Evolutionary conservation across 2,329 filamentous ascomycete species (phyloP).

Genomic region (Clarireedia hainanense): DNA sequence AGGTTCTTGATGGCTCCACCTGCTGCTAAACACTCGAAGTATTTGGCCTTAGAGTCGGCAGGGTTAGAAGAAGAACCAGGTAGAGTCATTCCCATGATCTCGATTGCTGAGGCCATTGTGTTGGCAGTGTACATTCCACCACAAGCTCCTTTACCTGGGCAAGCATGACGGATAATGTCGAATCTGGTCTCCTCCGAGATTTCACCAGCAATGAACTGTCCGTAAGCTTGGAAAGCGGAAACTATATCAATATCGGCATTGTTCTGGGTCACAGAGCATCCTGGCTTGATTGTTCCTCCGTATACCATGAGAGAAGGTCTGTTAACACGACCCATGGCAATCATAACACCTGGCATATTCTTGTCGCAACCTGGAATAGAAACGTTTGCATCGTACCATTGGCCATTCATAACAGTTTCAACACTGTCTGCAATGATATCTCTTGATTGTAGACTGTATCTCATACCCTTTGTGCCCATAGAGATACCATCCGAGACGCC

Average conservation of each 20-base stretch:
- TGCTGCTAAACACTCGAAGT: conserved; percentile 62
- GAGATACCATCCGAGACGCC: conserved; percentile 96
- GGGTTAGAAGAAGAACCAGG: conserved; percentile 75
- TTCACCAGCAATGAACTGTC: conserved; percentile 85
- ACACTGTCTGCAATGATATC: conserved; percentile 98
- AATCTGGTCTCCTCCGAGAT: conserved; percentile 87
- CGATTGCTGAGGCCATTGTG: conserved; percentile 68
- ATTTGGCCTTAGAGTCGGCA: conserved; percentile 64
- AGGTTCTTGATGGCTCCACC: conserved; percentile 68
- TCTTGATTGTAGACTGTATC: conserved; percentile 86
- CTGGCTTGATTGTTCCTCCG: conserved; percentile 87
- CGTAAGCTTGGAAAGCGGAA: conserved; percentile 96
- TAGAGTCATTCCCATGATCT: conserved; percentile 70
- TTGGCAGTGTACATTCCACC: conserved; percentile 81
- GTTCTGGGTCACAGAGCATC: conserved; percentile 69
- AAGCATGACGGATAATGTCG: conserved; percentile 90
- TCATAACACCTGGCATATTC: conserved; percentile 93
- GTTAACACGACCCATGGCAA: conserved; percentile 93
- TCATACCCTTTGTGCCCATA: conserved; percentile 97
- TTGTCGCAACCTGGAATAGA: conserved; percentile 98
- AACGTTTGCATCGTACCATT: conserved; percentile 98
- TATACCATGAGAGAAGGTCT: conserved; percentile 96
- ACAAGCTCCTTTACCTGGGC: conserved; percentile 75
- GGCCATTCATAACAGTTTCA: conserved; percentile 97
- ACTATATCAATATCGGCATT: conserved; percentile 82